Evolutionary conservation across 1,284 basidiomycete species (phyloP), one percentile per base, ranked within the genome.

Genomic region (Porogramme epimiltina): DNA sequence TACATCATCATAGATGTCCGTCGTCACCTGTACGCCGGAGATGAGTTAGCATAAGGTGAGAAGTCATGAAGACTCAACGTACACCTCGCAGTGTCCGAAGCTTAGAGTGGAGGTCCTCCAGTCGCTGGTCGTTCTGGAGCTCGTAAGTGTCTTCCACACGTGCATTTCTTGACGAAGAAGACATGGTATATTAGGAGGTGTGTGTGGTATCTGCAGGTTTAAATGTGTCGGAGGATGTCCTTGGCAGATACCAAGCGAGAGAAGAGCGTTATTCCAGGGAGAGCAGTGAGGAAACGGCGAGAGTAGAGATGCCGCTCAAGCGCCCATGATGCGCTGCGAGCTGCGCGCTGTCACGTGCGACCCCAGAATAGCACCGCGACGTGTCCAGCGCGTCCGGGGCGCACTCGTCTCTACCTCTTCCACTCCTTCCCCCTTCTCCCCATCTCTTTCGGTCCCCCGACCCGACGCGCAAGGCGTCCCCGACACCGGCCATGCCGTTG

Each of bases 81-180:
- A 91, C 90, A 13, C 87, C 85, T 57, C 89, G 81, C 40, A 92
- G 65, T 23, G 85, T 86, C 39, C 89, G 80, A 45, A 92, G 80
- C 67, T 93, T 92, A 9, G 87, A 81, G 65, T 91, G 89, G 2
- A 93, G 73, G 42, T 89, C 85, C 51, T 92, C 89, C n/a, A 92
- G 75, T 39, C 82, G 75, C 59, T 89, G 82, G 73, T 93, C 88
- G 65, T 92, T 92, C 66, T 93, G 89, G 3, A 77, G 66, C 68
- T 91, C 89, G 56, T 93, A 92, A 2, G 84, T 86, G 52, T 87
- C 81, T 68, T 90, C 85, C 1, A 66, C 62, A 20, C 63, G 53
- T 9, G 51, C 51, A 42, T 61, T 60, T 28, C 63, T 47, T 10
- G 62, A n/a, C n/a, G n/a, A 63, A 5, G 60, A 54, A 10, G 63